Evolutionary conservation across 495 filamentous ascomycete species (phyloP), one percentile per base, ranked within the genome.

Genomic region (Barbatosphaeria neglecta): DNA sequence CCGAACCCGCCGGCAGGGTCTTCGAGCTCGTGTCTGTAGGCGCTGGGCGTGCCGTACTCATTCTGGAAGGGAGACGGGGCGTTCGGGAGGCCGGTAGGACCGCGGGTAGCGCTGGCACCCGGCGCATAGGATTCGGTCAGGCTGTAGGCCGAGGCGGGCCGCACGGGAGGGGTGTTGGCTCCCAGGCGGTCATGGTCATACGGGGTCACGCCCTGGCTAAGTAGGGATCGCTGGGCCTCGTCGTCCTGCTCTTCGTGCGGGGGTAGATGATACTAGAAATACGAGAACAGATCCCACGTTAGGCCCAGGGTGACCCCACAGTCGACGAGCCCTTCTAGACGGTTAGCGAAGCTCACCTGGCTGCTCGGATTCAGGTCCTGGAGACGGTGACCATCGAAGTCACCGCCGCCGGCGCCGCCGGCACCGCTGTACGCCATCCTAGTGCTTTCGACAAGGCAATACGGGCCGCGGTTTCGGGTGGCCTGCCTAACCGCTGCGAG

Each of bases 121-220:
- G 84, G 78, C 20, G 80, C 81, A 64, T 97, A 98, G 9, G 90
- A 87, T 70, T 98, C 92, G 19, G 86, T 89, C 62, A 99, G 74
- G 59, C 81, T 92, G 72, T 99, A 97, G 20, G 83, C 78, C 38
- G 73, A 76, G 25, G 68, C 64, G 25, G 71, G 71, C 41, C 71
- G 66, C 44, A 54, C 63, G 23, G 71, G 69, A 47, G 71, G 67
- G 16, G 66, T 72, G 54, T 79, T 71, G 45, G 82, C 76, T 57
- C 87, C 86, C 54, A 74, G 55, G 22, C 68, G 68, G 25, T 68
- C 68, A 41, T 72, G 63, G 41, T 90, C 86, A 63, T 88, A 92
- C 42, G 80, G 79, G 71, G 78, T 76, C 24, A 76, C 76, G 37
- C 80, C 78, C 49, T 79, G 70, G 50, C 84, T 76, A 40, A 95